Conservation (phyloP, 1,284 basidiomycete species). For the Anthracocystis panici-leucophaei region DNA sequence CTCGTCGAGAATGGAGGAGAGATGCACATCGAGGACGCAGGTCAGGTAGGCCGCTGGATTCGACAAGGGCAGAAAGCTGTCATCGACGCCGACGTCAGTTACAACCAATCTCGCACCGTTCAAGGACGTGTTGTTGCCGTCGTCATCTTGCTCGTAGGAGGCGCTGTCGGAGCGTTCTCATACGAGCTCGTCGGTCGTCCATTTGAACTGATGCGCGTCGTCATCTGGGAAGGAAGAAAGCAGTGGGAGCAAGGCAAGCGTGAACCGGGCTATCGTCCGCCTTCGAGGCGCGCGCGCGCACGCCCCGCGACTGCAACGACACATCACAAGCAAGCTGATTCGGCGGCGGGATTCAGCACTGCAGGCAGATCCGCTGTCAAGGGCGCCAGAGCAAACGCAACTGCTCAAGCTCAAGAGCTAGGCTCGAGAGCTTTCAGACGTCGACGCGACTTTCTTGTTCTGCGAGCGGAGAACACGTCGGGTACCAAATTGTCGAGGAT, state of each 20-base stretch:
- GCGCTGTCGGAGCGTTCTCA: conserved; percentile 62
- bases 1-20: conserved; percentile 10
- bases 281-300: neutral
- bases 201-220: conserved; percentile 68
- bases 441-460: conserved; percentile 23
- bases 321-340: neutral
- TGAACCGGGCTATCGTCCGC: conserved; percentile 27
- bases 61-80: conserved; percentile 30
- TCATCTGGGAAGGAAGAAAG: conserved; percentile 67
- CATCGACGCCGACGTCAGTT: conserved; percentile 55
- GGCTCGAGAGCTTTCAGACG: conserved; percentile 13
- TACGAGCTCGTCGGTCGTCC: conserved; percentile 69
- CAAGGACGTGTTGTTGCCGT: conserved; percentile 60
- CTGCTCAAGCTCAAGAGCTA: conserved; percentile 12
- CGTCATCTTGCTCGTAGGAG: conserved; percentile 59
- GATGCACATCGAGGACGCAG: conserved; percentile 35
- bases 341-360: conserved; percentile 18
- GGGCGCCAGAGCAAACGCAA: conserved; percentile 31
- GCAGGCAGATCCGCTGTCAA: conserved; percentile 19
- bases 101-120: conserved; percentile 61
- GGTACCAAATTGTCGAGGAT: conserved; percentile 26
- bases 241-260: conserved; percentile 62
- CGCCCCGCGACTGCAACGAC: conserved; percentile 3
- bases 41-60: conserved; percentile 26
- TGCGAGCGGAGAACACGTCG: conserved; percentile 29